phyloP scores from a whole-genome alignment of 1,139 yeast species.

The Candida pseudoviswanathii region DNA sequence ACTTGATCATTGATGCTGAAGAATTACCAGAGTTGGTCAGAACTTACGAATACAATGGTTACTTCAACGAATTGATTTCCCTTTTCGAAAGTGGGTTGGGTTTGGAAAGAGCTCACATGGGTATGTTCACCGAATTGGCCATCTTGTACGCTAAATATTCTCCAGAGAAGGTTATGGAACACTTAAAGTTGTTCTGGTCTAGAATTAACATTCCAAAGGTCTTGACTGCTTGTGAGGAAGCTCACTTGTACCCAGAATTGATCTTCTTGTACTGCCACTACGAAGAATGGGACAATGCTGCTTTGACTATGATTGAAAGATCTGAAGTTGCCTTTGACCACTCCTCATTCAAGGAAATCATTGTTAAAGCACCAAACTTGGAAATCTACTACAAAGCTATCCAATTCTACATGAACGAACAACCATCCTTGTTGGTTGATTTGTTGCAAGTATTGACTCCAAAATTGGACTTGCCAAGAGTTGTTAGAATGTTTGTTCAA shows the following conservation, averaged over 20 bases:
- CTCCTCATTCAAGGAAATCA: conserved; percentile 86
- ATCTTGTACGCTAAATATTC: conserved; percentile 86
- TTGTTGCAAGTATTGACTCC: conserved; percentile 84
- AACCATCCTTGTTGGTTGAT: conserved; percentile 89
- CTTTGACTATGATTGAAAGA: conserved; percentile 95
- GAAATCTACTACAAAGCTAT: conserved; percentile 98
- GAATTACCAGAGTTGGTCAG: conserved; percentile 88
- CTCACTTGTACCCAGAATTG: conserved; percentile 95
- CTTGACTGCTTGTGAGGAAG: conserved; percentile 87
- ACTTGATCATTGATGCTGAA: conserved; percentile 95
- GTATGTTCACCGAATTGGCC: conserved; percentile 97
- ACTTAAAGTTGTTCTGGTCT: conserved; percentile 96
- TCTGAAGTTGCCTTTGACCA: conserved; percentile 95
- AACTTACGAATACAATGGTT: conserved; percentile 88
- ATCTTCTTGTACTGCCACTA: conserved; percentile 96
- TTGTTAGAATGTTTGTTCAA: conserved; percentile 91
- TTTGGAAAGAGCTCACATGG: conserved; percentile 98
- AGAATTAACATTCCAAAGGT: conserved; percentile 98
- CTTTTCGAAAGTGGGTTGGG: conserved; percentile 95
- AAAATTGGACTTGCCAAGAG: conserved; percentile 92
- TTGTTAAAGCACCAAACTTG: conserved; percentile 92
- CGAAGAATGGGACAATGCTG: conserved; percentile 99
- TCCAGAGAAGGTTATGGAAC: conserved; percentile 94
- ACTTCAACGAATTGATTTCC: conserved; percentile 87
- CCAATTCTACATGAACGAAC: conserved; percentile 89